phyloP scores from a whole-genome alignment of 768 basidiomycete species.

The Naganishia kalamii region DNA sequence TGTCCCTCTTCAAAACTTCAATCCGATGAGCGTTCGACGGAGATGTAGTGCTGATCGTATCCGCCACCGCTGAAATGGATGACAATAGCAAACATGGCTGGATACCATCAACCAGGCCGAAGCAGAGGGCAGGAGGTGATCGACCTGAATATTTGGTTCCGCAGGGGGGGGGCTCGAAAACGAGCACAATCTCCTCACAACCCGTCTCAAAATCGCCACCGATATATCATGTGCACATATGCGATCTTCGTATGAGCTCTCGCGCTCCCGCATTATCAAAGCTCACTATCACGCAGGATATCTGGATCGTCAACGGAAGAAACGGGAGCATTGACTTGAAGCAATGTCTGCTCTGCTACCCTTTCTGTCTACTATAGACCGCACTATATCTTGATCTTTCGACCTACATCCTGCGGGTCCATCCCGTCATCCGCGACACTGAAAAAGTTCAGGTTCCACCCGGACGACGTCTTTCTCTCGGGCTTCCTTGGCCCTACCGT shows the following conservation, averaged over 20 bases:
- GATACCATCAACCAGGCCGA: background rate
- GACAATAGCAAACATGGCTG: background rate
- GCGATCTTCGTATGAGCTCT: no score
- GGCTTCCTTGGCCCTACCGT: background rate
- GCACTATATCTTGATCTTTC: conserved; percentile 4
- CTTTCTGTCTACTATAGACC: background rate
- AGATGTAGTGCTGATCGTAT: no score
- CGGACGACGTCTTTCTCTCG: background rate
- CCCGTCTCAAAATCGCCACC: no score
- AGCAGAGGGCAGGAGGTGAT: background rate
- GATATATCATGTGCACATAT: no score
- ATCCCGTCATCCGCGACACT: conserved; percentile 12
- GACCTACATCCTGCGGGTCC: conserved; percentile 4
- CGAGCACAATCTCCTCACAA: no score
- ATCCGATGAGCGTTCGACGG: no score
- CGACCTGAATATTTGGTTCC: background rate
- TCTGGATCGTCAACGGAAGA: background rate
- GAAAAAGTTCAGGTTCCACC: conserved; percentile 9
- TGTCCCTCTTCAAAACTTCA: no score
- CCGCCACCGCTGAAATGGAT: no score
- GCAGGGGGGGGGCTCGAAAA: background rate
- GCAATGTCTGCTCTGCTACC: background rate
- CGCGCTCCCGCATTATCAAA: background rate
- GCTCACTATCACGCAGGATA: background rate
- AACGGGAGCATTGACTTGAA: background rate